phyloP scores from a whole-genome alignment of 768 basidiomycete species.

The Collybiopsis luxurians region DNA sequence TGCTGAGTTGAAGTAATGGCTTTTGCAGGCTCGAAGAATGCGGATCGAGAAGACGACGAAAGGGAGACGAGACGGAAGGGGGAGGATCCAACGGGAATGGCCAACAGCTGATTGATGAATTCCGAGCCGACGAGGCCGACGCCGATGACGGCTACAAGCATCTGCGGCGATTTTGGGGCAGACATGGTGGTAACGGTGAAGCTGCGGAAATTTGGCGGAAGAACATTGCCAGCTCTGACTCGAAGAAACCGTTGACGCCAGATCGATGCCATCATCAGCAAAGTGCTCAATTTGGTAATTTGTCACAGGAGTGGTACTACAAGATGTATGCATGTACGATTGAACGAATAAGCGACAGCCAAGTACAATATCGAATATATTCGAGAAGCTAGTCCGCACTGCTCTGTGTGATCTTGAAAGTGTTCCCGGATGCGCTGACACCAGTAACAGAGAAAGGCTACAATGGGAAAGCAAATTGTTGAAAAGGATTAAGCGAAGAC shows the following conservation, averaged over 20 bases:
- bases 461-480: not conserved
- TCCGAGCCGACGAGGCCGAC: constrained; percentile 91
- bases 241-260: constrained; percentile 2
- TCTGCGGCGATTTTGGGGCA: constrained; percentile 13
- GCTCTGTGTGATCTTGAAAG: constrained; percentile 21
- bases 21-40: constrained; percentile 46
- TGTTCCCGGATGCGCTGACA: constrained; percentile 20
- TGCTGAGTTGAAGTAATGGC: constrained; percentile 38
- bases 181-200: constrained; percentile 12
- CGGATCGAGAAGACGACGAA: constrained; percentile 60
- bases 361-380: not conserved
- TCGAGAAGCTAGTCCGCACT: constrained; percentile 24
- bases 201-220: not conserved
- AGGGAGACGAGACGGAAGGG: constrained; percentile 70
- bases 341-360: too few relatives aligned
- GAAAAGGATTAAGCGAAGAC: not conserved
- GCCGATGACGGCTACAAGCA: constrained; percentile 79
- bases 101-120: constrained; percentile 77
- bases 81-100: constrained; percentile 51
- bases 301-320: not conserved
- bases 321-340: not conserved
- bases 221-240: not conserved
- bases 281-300: too few relatives aligned
- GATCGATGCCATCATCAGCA: constrained; percentile 8
- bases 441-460: constrained; percentile 22